Evolutionary conservation across 305 asterid genomes (phyloP), one percentile per base, ranked within the genome.

Genomic region (Fraxinus ornus): DNA sequence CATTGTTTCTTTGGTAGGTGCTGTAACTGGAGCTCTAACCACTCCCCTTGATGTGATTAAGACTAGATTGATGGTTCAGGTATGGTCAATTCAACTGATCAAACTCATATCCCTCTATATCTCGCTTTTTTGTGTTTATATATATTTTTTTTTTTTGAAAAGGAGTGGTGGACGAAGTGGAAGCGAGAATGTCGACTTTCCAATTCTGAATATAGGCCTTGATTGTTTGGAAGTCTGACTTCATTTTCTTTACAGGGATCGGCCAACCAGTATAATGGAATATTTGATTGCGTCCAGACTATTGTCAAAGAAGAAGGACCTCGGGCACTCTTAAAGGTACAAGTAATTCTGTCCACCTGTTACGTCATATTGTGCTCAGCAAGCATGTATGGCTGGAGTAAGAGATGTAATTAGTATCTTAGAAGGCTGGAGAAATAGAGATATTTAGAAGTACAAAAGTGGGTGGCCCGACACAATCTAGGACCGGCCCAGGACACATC

Each of bases 1-100:
- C 36, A 66, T 10, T 26, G 19, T 44, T 77, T 37, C 39, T 79
- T 24, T 80, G 64, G 68, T 85, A 95, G 99, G 99, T 37, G 99
- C 98, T 75, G 88, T 95, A 76, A 95, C 99, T 52, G 98, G 98
- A 84, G 99, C 99, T 83, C 82, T 95, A 71, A 95, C 99, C 77
- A 95, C 99, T 84, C 99, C 99, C 44, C 93, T 95, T 64, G 99
- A 95, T 87, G 99, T 95, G 90, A 92, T 95, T 84, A 95, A 95
- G 88, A 95, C 99, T 30, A 91, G 99, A 87, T 84, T 95, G 88
- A 95, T 95, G 99, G 85, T 90, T 86, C 98, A 94, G 97, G 98
- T 93, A 88, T 83, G 79, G 36, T 21, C 72, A 76, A 78, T 55
- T 35, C 78, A 75, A 78, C n/a, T n/a, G n/a, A n/a, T n/a, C n/a